Evolutionary conservation across 2,329 filamentous ascomycete genomes (phyloP).

Genomic region (Cladosporium halotolerans): DNA sequence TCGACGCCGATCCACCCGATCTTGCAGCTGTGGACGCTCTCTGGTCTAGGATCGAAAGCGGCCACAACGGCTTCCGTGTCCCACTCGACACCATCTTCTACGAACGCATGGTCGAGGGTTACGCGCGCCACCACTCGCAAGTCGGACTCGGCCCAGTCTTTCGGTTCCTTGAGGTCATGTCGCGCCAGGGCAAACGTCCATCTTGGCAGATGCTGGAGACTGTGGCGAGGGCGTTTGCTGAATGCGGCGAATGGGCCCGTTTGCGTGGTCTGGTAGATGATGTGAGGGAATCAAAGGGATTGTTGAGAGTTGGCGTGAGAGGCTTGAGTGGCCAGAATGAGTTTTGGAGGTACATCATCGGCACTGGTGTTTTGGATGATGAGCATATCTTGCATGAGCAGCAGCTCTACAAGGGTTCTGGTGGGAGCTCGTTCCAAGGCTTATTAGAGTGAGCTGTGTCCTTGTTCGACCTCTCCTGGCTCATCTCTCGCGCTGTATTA

Average conservation of each 20-base stretch:
- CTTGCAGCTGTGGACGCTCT: constrained; percentile 55
- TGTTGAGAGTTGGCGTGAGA: constrained; percentile 18
- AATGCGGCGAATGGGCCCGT: constrained; percentile 31
- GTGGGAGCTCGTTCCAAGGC: constrained; percentile 5
- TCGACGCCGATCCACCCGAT: constrained; percentile 49
- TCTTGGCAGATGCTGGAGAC: constrained; percentile 36
- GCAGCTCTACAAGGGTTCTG: constrained; percentile 1
- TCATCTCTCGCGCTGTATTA: too few relatives aligned
- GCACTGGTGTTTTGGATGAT: constrained; percentile 17
- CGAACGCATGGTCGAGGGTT: constrained; percentile 64
- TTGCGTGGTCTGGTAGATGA: constrained; percentile 33
- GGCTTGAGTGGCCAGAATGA: constrained; percentile 20
- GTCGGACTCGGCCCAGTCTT: constrained; percentile 46
- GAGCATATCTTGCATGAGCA: constrained; percentile 14
- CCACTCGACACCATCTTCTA: constrained; percentile 54
- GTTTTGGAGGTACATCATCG: constrained; percentile 24
- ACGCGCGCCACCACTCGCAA: constrained; percentile 41
- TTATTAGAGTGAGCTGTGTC: neutral
- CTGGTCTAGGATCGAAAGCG: constrained; percentile 42
- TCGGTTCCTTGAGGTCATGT: constrained; percentile 35
- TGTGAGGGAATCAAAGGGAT: constrained; percentile 29
- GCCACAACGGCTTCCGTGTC: constrained; percentile 19
- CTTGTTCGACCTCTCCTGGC: too few relatives aligned
- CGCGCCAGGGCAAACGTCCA: constrained; percentile 34
- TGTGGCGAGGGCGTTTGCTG: constrained; percentile 34